Evolutionary conservation across 129 eudicot genomes (phyloP).

Genomic region (Saposhnikovia divaricata): DNA sequence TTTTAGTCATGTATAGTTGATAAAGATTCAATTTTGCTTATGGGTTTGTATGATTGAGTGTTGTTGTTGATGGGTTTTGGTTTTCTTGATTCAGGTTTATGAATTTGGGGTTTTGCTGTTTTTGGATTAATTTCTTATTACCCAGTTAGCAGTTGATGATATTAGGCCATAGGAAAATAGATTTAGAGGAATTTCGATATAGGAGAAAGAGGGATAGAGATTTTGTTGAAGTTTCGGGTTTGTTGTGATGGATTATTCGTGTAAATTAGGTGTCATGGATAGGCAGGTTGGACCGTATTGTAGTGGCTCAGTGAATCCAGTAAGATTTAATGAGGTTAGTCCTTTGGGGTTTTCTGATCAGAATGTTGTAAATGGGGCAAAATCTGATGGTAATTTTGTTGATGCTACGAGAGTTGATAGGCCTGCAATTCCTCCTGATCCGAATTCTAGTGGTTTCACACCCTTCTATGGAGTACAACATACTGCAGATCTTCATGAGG

Average conservation of each 20-base stretch:
- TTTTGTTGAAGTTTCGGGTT: background rate
- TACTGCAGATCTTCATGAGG: slow-evolving; percentile 44
- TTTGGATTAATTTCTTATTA: background rate
- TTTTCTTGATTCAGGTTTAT: slow-evolving; percentile 9
- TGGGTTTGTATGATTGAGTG: background rate
- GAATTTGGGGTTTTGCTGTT: background rate
- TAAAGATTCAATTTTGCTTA: background rate
- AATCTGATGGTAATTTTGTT: slow-evolving; percentile 16
- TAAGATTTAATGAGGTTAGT: slow-evolving; percentile 26
- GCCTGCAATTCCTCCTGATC: slow-evolving; percentile 19
- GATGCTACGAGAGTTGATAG: slow-evolving; percentile 18
- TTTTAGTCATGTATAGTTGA: background rate
- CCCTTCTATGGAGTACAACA: slow-evolving; percentile 24
- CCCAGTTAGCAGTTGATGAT: background rate
- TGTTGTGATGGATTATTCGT: slow-evolving; percentile 24
- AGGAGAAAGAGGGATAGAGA: background rate
- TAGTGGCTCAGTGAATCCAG: slow-evolving; percentile 23
- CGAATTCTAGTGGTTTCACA: slow-evolving; percentile 12
- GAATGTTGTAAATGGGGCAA: slow-evolving; percentile 26
- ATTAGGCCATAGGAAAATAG: background rate
- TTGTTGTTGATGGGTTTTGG: background rate
- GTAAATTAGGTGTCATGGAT: slow-evolving; percentile 35
- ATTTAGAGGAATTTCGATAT: background rate
- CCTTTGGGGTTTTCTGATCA: slow-evolving; percentile 30
- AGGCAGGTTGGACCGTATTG: slow-evolving; percentile 32